These are phyloP conservation scores for Peronospora farinosa DNA, from an alignment of 352 stramenopile species.

Conservation along the genomic window DNA sequence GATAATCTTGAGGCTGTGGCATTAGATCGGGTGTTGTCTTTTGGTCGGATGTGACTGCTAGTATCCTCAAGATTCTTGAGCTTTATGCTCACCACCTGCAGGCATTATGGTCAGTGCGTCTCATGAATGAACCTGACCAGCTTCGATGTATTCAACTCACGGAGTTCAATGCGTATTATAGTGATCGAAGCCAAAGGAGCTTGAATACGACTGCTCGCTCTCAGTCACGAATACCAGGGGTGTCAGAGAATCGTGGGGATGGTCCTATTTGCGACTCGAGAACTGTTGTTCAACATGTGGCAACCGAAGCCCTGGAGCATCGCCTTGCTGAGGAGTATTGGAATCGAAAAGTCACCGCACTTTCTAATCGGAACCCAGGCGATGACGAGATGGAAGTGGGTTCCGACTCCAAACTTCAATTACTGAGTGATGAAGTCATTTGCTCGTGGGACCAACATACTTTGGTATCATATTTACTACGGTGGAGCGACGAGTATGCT, in stretches of 20 bases:
- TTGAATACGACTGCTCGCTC: constrained; percentile 10
- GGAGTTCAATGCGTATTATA: constrained; percentile 70
- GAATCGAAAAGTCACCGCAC: constrained; percentile 32
- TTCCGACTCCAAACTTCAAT: constrained; percentile 3
- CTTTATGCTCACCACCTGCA: constrained; percentile 52
- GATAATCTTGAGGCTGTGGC: constrained; percentile 43
- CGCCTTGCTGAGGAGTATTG: constrained; percentile 36
- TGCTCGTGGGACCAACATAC: constrained; percentile 30
- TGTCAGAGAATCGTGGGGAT: neutral
- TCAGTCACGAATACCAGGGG: constrained; percentile 4
- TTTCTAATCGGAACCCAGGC: constrained; percentile 10
- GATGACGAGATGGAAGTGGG: constrained; percentile 11
- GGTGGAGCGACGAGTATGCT: constrained; percentile 43
- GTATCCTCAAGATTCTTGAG: constrained; percentile 57
- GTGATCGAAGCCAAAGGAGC: constrained; percentile 36
- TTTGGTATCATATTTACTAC: constrained; percentile 30
- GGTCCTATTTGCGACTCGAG: neutral
- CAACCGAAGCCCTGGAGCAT: constrained; percentile 27
- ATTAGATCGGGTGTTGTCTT: constrained; percentile 45
- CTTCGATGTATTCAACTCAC: constrained; percentile 52
- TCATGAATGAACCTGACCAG: constrained; percentile 41
- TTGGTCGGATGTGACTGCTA: constrained; percentile 51
- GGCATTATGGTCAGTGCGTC: constrained; percentile 42
- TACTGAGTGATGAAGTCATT: constrained; percentile 25
- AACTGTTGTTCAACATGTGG: constrained; percentile 14